phyloP scores from a whole-genome alignment of 805 yeast species.

The Candida multigemmis region DNA sequence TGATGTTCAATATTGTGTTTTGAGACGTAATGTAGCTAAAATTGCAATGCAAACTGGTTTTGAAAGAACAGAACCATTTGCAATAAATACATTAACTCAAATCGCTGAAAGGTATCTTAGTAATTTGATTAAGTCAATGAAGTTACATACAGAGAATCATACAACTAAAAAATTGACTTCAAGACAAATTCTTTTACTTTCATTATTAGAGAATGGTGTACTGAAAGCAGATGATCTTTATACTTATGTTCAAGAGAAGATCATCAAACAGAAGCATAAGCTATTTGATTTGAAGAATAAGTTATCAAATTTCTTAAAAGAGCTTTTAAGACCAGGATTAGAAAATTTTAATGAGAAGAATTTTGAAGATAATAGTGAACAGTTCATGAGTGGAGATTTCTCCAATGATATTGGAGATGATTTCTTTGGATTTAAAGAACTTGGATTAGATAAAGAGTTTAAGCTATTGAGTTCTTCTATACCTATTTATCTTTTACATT shows the following conservation, averaged over 20 bases:
- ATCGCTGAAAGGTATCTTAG: conserved; percentile 74
- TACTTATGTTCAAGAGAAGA: conserved; percentile 63
- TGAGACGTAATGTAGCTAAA: conserved; percentile 65
- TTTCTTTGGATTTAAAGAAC: conserved; percentile 92
- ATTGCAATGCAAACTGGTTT: conserved; percentile 88
- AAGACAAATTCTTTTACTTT: conserved; percentile 43
- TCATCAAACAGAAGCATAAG: conserved; percentile 59
- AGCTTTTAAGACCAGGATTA: conserved; percentile 70
- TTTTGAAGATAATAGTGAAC: conserved; percentile 87
- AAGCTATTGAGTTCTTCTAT: conserved; percentile 77
- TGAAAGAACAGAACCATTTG: conserved; percentile 71
- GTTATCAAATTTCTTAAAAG: conserved; percentile 65
- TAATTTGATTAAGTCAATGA: conserved; percentile 64
- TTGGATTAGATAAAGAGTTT: conserved; percentile 89
- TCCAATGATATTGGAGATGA: conserved; percentile 93
- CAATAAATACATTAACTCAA: conserved; percentile 72
- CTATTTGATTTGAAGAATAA: conserved; percentile 60
- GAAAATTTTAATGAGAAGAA: conserved; percentile 68
- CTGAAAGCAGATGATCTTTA: conserved; percentile 69
- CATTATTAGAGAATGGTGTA: conserved; percentile 82
- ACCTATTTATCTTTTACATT: conserved; percentile 81
- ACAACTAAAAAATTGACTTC: conserved; percentile 32
- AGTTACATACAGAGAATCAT: conserved; percentile 59
- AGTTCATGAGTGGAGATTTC: conserved; percentile 90
- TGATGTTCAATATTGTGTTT: conserved; percentile 55